These are phyloP conservation scores for Diphasiastrum complanatum DNA, from an alignment of 83 land plant genomes.

Conservation along the genomic window DNA sequence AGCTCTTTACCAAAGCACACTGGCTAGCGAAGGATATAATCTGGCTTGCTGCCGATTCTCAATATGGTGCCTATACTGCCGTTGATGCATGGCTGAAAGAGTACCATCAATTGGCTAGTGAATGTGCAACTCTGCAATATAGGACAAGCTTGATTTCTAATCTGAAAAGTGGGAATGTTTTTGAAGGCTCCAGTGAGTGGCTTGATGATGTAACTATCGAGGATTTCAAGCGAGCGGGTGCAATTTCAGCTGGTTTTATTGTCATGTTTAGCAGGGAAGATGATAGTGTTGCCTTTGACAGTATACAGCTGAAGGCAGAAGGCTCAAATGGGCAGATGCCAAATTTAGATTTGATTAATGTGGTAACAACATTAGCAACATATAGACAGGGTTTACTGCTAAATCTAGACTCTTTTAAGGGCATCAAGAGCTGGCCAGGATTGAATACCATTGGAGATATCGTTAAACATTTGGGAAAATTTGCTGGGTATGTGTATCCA, in stretches of 20 bases:
- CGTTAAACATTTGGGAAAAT: conserved; percentile 47
- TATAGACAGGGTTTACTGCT: conserved; percentile 72
- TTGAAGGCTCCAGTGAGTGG: neutral
- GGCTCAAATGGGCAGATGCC: conserved; percentile 99
- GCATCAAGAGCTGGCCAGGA: conserved; percentile 46
- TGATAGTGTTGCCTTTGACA: conserved; percentile 28
- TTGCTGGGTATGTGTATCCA: conserved; percentile 46
- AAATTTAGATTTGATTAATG: conserved; percentile 80
- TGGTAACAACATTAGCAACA: conserved; percentile 68
- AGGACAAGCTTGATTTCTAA: neutral
- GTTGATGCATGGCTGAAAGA: conserved; percentile 87
- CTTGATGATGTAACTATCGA: conserved; percentile 14
- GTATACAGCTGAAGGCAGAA: conserved; percentile 60
- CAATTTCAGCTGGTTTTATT: conserved; percentile 86
- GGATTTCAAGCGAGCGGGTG: conserved; percentile 77
- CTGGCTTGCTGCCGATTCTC: conserved; percentile 83
- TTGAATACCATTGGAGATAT: conserved; percentile 48
- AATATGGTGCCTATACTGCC: conserved; percentile 53
- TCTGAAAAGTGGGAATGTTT: neutral
- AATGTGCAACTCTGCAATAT: too few species aligned
- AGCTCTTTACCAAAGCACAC: conserved; percentile 44
- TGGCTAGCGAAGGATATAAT: conserved; percentile 96
- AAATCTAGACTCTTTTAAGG: conserved; percentile 39
- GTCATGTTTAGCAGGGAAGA: conserved; percentile 36
- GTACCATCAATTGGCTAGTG: conserved; percentile 37